Evolutionary conservation across 129 eudicot species (phyloP), one percentile per base, ranked within the genome.

Genomic region (Kitagawia praeruptora): DNA sequence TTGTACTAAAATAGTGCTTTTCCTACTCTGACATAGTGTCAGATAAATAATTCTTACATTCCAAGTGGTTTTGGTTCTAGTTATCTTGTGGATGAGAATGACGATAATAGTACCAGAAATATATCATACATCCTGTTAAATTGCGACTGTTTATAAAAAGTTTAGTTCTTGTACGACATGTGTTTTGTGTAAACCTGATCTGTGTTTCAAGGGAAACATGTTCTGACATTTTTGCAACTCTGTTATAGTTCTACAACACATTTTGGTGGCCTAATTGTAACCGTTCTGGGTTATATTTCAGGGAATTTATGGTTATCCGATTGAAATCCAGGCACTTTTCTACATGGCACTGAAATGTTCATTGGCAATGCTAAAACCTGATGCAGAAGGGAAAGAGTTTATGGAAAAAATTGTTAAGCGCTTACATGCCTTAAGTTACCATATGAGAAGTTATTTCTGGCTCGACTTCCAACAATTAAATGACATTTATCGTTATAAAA

Each of bases 281-380:
- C 39, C 14, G 27, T 11, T 46, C 47, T n/a, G 23, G 75, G 37
- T 78, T 64, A 5, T 45, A 18, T 78, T 78, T 40, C 81, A 78
- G 81, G 81, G 81, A 78, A 78, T 78, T 8, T 78, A 78, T 66
- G 81, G 81, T 45, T 78, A 78, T 72, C 88, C 85, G 4, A 85
- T 85, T 70, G 88, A 85, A 75, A 85, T 85, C 72, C 88, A 85
- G 77, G 83, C 85, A 47, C 88, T 82, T 46, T 85, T 85, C 88
- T 85, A 69, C 49, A 85, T 85, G 88, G 70, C 88, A 8, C 42
- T 85, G 48, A 78, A 82, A 82, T 78, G 83, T 49, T 81, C 85
- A 49, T 85, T 85, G 83, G 80, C 85, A 39, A 73, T 85, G 85
- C 76, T 85, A 25, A 85, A 85, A 54, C 85, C 46, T n/a, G 88